Evolutionary conservation across 2,329 filamentous ascomycete genomes (phyloP), one percentile per base, ranked within the genome.

Genomic region (Lithohypha guttulata): DNA sequence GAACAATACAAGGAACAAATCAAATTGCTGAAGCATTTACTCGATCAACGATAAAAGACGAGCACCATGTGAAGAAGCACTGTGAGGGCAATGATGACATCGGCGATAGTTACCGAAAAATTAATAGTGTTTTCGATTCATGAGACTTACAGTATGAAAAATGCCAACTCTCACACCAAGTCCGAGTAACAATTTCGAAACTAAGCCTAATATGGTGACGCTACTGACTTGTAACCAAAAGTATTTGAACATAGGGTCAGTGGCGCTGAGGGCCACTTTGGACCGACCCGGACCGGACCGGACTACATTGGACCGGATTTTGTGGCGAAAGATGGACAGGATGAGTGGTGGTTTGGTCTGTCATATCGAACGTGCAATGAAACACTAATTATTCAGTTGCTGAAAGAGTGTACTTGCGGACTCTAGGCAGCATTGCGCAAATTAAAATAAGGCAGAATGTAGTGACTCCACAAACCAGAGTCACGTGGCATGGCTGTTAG

Each of bases 181-280:
- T 19, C 31, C 31, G 20, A 34, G 31, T 14, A 29, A 29, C 27
- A 14, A 34, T 34, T 19, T 17, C 31, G 13, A 34, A 34, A 17
- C 31, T 34, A 48, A 40, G 39, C 18, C 36, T 36, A 32, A 42
- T 25, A 46, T 43, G 38, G 39, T 26, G 36, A 43, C 14, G 17
- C 29, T 18, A 10, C 13, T 23, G 22, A 29, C 39, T 46, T 38
- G 42, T 42, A 42, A 40, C 38, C 28, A 35, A 34, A 31, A 34
- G 20, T 28, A 31, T 28, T 39, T 39, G 7, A 32, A 22, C 22
- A 20, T 21, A 17, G 27, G 8, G 35, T 31, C 4, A 30, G 15
- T 26, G 33, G 34, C 20, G 17, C 17, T 34, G 20, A 34, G 27
- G 27, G 27, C 27, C 27, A 29, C 27, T 29, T 29, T 29, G 27